These are phyloP conservation scores for Phytophthora quininea DNA, from an alignment of 352 stramenopile genomes.

Conservation along the genomic window DNA sequence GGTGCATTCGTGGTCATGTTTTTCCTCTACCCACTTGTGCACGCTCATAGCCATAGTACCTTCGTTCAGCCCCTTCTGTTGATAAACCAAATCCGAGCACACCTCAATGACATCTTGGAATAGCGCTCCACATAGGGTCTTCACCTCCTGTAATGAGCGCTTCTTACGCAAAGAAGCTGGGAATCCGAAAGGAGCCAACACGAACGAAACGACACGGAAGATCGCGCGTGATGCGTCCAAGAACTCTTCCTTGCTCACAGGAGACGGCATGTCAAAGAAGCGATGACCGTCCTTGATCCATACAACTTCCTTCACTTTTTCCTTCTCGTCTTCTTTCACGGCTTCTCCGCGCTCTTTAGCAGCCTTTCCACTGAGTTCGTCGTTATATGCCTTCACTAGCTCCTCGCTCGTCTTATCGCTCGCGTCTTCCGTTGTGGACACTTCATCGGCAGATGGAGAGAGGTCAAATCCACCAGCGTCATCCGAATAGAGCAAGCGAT, in stretches of 20 bases:
- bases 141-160: conserved; percentile 72
- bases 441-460: conserved; percentile 36
- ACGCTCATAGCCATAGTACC: conserved; percentile 88
- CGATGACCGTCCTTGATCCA: conserved; percentile 57
- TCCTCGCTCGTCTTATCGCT: conserved; percentile 25
- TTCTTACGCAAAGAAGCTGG: conserved; percentile 58
- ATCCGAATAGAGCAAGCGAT: conserved; percentile 49
- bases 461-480: conserved; percentile 66
- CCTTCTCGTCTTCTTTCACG: conserved; percentile 23
- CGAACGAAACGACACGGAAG: conserved; percentile 81
- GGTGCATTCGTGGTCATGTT: conserved; percentile 68
- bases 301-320: conserved; percentile 46
- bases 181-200: conserved; percentile 83
- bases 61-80: conserved; percentile 72
- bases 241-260: conserved; percentile 72
- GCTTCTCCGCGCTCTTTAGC: conserved; percentile 29
- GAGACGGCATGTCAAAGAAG: conserved; percentile 85
- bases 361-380: conserved; percentile 49
- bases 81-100: conserved; percentile 87
- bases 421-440: background rate
- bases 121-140: conserved; percentile 71
- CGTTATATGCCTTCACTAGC: conserved; percentile 52
- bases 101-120: conserved; percentile 89
- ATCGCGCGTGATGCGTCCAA: conserved; percentile 70
- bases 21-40: conserved; percentile 86